Evolutionary conservation across 768 basidiomycete species (phyloP).

Genomic region (Naganishia vishniacii): DNA sequence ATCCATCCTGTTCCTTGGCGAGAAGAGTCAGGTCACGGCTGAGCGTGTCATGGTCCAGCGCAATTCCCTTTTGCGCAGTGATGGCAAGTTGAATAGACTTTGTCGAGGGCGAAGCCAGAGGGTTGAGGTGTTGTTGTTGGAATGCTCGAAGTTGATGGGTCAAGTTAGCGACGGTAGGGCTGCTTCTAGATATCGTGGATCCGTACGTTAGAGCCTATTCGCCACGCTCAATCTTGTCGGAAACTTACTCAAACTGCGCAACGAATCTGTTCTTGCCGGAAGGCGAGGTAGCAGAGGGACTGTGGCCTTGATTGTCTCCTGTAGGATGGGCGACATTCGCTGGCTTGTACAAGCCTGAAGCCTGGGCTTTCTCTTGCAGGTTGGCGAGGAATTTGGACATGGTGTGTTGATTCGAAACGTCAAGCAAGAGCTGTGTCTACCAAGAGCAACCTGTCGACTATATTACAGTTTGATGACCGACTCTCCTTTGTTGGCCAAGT

Average conservation of each 20-base stretch:
- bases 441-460: no score
- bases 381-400: slow-evolving; percentile 23
- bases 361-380: slow-evolving; percentile 24
- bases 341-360: slow-evolving; percentile 22
- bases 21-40: slow-evolving; percentile 22
- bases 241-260: slow-evolving; percentile 16
- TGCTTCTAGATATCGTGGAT: neutral
- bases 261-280: slow-evolving; percentile 18
- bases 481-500: no score
- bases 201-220: neutral
- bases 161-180: slow-evolving; percentile 22
- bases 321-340: slow-evolving; percentile 8
- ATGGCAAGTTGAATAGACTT: slow-evolving; percentile 26
- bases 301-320: neutral
- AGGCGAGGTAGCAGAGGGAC: neutral
- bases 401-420: neutral
- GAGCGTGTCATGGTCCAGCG: slow-evolving; percentile 26
- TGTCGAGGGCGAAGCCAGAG: neutral
- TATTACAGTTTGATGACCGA: neutral
- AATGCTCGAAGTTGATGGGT: slow-evolving; percentile 23
- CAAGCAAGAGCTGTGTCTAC: neutral
- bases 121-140: slow-evolving; percentile 25
- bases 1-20: slow-evolving; percentile 24
- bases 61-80: slow-evolving; percentile 28
- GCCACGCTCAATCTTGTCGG: no score